Conservation (phyloP, 257 asterid species). For the Oldenlandia corymbosa region DNA sequence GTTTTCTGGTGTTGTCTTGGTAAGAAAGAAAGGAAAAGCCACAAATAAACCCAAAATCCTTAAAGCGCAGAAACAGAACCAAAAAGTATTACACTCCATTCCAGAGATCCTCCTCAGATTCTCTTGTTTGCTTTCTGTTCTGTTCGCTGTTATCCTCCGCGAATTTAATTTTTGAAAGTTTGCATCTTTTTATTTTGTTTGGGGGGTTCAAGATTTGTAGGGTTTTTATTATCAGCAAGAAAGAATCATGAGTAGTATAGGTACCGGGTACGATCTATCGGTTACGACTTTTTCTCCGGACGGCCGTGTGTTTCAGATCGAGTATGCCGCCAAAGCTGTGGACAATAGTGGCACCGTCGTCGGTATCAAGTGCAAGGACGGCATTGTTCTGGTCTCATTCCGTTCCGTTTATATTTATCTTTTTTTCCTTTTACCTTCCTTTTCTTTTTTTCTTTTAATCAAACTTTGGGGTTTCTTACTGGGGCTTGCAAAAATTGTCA, state of each 20-base stretch:
- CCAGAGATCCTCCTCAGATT: neutral
- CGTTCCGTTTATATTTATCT: neutral
- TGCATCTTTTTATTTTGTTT: too few species aligned
- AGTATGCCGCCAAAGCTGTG: constrained; percentile 91
- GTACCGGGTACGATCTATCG: constrained; percentile 90
- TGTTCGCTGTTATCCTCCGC: too few species aligned
- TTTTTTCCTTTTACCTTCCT: neutral
- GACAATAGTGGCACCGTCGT: constrained; percentile 92
- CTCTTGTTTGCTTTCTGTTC: neutral
- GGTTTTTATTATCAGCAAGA: neutral
- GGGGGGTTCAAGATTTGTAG: neutral
- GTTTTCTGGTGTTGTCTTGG: too few species aligned
- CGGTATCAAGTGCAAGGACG: constrained; percentile 90
- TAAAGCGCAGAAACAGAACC: too few species aligned
- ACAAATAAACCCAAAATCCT: too few species aligned
- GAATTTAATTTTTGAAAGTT: too few species aligned
- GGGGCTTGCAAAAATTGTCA: constrained; percentile 2
- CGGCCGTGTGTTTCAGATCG: constrained; percentile 97
- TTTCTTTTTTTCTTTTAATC: neutral
- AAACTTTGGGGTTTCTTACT: neutral
- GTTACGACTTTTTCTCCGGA: constrained; percentile 97
- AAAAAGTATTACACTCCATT: too few species aligned
- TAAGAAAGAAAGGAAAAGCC: too few species aligned
- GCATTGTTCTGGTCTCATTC: constrained; percentile 62
- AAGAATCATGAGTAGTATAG: constrained; percentile 77